phyloP scores from a whole-genome alignment of 352 stramenopile genomes.

The Saprolegnia diclina region DNA sequence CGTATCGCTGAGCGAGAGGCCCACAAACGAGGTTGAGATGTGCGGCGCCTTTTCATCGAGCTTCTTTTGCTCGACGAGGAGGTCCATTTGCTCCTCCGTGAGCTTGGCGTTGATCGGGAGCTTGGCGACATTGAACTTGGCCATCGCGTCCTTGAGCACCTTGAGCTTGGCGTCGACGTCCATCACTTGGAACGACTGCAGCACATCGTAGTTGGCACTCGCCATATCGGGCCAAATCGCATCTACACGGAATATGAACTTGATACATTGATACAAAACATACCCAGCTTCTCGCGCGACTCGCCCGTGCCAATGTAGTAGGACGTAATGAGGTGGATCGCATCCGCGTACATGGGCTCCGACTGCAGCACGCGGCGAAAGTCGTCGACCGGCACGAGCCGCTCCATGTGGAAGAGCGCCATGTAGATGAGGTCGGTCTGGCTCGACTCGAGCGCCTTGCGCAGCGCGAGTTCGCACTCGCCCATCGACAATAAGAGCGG shows the following conservation, averaged over 20 bases:
- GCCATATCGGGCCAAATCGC: constrained; percentile 54
- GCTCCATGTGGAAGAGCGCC: constrained; percentile 82
- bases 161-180: constrained; percentile 64
- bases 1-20: constrained; percentile 81
- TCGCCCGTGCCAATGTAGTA: constrained; percentile 76
- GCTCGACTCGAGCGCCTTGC: constrained; percentile 84
- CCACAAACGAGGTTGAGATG: constrained; percentile 45
- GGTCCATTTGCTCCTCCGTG: constrained; percentile 80
- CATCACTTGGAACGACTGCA: constrained; percentile 57
- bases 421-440: constrained; percentile 88
- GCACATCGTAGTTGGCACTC: constrained; percentile 65
- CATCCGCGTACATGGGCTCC: constrained; percentile 63
- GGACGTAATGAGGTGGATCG: constrained; percentile 64
- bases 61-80: constrained; percentile 81
- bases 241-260: constrained; percentile 5
- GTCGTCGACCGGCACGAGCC: constrained; percentile 69
- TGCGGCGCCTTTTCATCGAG: constrained; percentile 75
- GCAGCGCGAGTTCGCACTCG: constrained; percentile 85
- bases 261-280: background rate
- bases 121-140: constrained; percentile 66
- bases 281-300: constrained; percentile 38
- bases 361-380: constrained; percentile 69
- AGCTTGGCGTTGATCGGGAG: constrained; percentile 57
- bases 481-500: constrained; percentile 86
- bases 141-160: constrained; percentile 55